Evolutionary conservation across 1,284 basidiomycete genomes (phyloP).

Genomic region (Puccinia polysora): DNA sequence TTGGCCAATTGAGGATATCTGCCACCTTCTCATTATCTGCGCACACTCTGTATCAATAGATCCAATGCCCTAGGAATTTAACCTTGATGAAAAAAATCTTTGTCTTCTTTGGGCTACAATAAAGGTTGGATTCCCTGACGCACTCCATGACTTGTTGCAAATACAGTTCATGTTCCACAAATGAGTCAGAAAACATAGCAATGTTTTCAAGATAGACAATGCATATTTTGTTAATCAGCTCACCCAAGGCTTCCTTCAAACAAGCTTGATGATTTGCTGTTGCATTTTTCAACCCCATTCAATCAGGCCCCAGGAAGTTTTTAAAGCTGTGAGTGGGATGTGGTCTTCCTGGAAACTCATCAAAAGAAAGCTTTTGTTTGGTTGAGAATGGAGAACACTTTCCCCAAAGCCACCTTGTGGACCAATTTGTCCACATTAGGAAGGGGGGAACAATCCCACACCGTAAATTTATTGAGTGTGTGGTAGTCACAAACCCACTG

Average conservation of each 20-base stretch:
- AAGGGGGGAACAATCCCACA: not conserved
- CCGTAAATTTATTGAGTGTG: not conserved
- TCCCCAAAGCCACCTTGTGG: not conserved
- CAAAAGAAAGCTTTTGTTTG: constrained; percentile 44
- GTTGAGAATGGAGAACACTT: not conserved
- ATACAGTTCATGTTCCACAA: not conserved
- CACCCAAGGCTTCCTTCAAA: not conserved
- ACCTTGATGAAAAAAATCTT: not conserved
- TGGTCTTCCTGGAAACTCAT: not conserved
- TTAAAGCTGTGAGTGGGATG: not conserved
- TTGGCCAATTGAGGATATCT: not conserved
- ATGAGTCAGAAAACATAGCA: not conserved
- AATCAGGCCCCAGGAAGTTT: constrained; percentile 1
- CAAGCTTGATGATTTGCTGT: not conserved
- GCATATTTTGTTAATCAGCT: not conserved
- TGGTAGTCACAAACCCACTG: not conserved
- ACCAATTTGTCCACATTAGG: not conserved
- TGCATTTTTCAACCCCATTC: not conserved
- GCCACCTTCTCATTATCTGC: constrained; percentile 7
- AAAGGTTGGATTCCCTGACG: not conserved
- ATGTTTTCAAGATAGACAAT: not conserved
- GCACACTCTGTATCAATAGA: not conserved
- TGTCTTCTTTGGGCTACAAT: not conserved
- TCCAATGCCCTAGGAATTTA: constrained; percentile 19
- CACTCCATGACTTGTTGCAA: not conserved